Evolutionary conservation across 2,329 filamentous ascomycete genomes (phyloP).

Genomic region (Rhexocercosporidium sp.): DNA sequence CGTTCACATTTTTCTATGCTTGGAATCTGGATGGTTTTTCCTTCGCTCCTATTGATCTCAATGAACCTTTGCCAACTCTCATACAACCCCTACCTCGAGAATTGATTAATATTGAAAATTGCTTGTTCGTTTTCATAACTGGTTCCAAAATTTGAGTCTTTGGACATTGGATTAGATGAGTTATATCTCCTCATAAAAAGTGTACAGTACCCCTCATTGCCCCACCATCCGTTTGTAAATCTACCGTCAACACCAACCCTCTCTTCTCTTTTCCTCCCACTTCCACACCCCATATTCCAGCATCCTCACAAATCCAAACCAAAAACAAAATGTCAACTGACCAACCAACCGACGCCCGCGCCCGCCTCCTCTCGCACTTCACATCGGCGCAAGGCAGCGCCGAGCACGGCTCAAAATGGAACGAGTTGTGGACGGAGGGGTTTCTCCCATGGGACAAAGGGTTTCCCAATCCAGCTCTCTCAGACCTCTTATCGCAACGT

Average conservation of each 20-base stretch:
- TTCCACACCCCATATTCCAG: too few species aligned
- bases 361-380: conserved; percentile 38
- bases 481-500: conserved; percentile 55
- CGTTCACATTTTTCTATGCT: too few species aligned
- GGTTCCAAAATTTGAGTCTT: too few species aligned
- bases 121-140: too few species aligned
- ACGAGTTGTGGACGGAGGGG: conserved; percentile 52
- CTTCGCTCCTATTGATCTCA: too few species aligned
- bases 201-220: not conserved
- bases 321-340: conserved; percentile 20
- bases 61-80: too few species aligned
- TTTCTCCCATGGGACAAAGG: conserved; percentile 62
- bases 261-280: not conserved
- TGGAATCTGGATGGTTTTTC: too few species aligned
- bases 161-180: too few species aligned
- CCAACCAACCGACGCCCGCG: conserved; percentile 33
- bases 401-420: conserved; percentile 47
- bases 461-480: conserved; percentile 57
- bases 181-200: too few species aligned
- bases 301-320: conserved; percentile 43
- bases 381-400: conserved; percentile 19
- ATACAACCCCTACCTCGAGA: too few species aligned
- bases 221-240: not conserved
- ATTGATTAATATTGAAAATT: too few species aligned
- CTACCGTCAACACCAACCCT: not conserved